phyloP scores from a whole-genome alignment of 495 filamentous ascomycete species.

The Aspergillus homomorphus region DNA sequence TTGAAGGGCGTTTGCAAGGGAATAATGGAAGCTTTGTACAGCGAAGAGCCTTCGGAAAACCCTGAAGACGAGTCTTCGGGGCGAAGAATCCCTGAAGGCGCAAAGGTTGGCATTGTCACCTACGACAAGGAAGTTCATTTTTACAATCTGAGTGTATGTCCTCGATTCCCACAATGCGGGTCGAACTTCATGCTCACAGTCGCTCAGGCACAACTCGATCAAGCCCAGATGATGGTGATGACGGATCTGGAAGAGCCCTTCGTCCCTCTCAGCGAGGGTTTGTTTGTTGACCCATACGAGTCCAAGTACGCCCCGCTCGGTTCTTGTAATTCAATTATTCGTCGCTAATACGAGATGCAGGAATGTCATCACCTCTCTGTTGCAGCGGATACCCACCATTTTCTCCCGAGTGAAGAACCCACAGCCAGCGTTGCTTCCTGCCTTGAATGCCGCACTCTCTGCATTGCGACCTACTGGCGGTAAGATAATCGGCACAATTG shows the following conservation, averaged over 20 bases:
- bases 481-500: slow-evolving; percentile 85
- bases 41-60: slow-evolving; percentile 51
- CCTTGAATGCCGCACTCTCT: slow-evolving; percentile 74
- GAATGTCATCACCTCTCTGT: slow-evolving; percentile 77
- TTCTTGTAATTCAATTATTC: background rate
- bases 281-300: slow-evolving; percentile 95
- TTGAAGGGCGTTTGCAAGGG: slow-evolving; percentile 90
- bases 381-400: slow-evolving; percentile 73
- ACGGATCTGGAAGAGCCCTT: slow-evolving; percentile 97
- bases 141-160: slow-evolving; percentile 82
- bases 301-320: slow-evolving; percentile 57
- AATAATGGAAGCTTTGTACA: slow-evolving; percentile 80
- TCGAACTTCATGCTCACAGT: slow-evolving; percentile 22
- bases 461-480: slow-evolving; percentile 84
- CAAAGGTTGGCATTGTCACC: slow-evolving; percentile 92
- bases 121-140: slow-evolving; percentile 96
- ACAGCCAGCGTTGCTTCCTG: slow-evolving; percentile 80
- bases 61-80: slow-evolving; percentile 51
- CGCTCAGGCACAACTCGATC: slow-evolving; percentile 66
- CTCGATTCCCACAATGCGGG: background rate
- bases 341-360: slow-evolving; percentile 30
- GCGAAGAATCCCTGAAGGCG: slow-evolving; percentile 67
- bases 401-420: slow-evolving; percentile 85
- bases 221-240: slow-evolving; percentile 98
- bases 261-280: slow-evolving; percentile 82